Evolutionary conservation across 768 basidiomycete genomes (phyloP).

Genomic region (Tricholoma saponaceum): DNA sequence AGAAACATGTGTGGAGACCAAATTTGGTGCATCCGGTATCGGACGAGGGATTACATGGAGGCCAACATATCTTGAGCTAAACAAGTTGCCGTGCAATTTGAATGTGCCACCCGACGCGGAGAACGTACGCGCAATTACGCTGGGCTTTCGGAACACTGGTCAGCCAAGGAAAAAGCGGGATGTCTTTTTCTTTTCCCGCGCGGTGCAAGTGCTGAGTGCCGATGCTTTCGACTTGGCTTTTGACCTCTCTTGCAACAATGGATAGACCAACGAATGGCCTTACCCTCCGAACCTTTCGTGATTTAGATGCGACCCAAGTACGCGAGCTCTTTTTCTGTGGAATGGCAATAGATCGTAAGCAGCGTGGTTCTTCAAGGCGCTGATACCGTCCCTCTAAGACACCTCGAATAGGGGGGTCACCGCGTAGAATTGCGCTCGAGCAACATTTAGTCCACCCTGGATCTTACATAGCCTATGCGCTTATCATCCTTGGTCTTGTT

Average conservation of each 20-base stretch:
- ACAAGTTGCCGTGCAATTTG: too few relatives aligned
- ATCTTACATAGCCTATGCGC: slow-evolving; percentile 9
- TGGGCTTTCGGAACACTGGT: too few relatives aligned
- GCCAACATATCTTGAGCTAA: too few relatives aligned
- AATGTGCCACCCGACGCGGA: too few relatives aligned
- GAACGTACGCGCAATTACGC: too few relatives aligned
- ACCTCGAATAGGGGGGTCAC: slow-evolving; percentile 15
- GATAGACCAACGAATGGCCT: background rate
- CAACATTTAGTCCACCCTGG: slow-evolving; percentile 6
- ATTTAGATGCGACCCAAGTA: slow-evolving; percentile 5
- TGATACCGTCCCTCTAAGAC: background rate
- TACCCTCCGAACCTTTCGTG: slow-evolving; percentile 8
- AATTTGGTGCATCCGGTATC: too few relatives aligned
- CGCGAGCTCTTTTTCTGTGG: slow-evolving; percentile 2
- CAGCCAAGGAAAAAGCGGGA: too few relatives aligned
- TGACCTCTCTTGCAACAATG: too few relatives aligned
- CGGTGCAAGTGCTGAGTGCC: too few relatives aligned
- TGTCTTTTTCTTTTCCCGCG: too few relatives aligned
- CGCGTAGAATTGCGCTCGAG: slow-evolving; percentile 8
- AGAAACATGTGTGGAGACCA: too few relatives aligned
- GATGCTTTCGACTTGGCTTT: background rate
- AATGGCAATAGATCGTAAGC: slow-evolving; percentile 2
- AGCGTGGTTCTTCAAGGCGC: background rate
- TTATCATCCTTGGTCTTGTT: slow-evolving; percentile 2
- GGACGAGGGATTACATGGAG: too few relatives aligned